phyloP scores from a whole-genome alignment of 1,284 basidiomycete genomes.

The Heliocybe sulcata region DNA sequence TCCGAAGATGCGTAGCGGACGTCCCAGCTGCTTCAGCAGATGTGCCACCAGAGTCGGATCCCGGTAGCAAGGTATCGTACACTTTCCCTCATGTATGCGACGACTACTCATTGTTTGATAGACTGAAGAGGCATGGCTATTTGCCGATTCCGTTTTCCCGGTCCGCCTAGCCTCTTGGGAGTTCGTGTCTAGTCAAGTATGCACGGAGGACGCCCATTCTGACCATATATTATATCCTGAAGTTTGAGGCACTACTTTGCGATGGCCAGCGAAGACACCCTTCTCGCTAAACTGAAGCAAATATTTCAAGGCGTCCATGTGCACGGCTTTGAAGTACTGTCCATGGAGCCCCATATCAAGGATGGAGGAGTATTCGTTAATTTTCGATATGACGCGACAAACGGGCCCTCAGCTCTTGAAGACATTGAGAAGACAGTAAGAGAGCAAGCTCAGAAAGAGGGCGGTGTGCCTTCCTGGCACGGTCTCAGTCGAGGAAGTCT shows the following conservation, averaged over 20 bases:
- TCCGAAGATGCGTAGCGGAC: not conserved
- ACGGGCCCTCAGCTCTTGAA: slow-evolving; percentile 8
- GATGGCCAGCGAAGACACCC: slow-evolving; percentile 42
- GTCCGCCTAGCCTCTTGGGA: slow-evolving; percentile 42
- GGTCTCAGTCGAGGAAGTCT: slow-evolving; percentile 48
- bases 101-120: slow-evolving; percentile 5
- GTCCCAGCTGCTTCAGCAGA: not conserved
- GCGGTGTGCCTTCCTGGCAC: slow-evolving; percentile 59
- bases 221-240: not conserved
- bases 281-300: slow-evolving; percentile 39
- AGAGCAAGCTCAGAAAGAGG: slow-evolving; percentile 33
- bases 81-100: not conserved
- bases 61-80: not conserved
- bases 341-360: slow-evolving; percentile 59
- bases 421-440: slow-evolving; percentile 30
- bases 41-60: not conserved
- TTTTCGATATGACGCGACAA: slow-evolving; percentile 55
- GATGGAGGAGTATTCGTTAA: slow-evolving; percentile 86
- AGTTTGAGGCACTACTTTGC: slow-evolving; percentile 62
- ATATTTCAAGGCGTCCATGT: slow-evolving; percentile 44
- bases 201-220: slow-evolving; percentile 2
- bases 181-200: slow-evolving; percentile 25
- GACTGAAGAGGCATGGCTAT: slow-evolving; percentile 36
- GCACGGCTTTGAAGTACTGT: slow-evolving; percentile 49
- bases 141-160: slow-evolving; percentile 53